phyloP scores from a whole-genome alignment of 768 basidiomycete species.

The Crassisporium funariophilum region DNA sequence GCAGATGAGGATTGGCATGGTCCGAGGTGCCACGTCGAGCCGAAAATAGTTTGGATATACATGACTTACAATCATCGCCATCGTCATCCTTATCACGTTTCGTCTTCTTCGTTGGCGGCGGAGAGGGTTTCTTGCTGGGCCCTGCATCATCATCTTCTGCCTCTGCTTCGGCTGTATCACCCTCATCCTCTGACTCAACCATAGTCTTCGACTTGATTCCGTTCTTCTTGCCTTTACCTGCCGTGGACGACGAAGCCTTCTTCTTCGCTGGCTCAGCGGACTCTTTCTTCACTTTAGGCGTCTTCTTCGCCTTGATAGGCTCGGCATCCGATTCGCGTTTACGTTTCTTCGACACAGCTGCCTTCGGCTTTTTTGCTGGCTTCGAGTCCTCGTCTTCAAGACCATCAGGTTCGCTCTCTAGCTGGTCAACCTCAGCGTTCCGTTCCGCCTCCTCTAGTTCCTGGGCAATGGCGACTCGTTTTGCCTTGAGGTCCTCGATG shows the following conservation, averaged over 20 bases:
- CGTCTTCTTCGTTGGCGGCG: constrained; percentile 66
- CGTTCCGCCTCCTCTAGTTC: constrained; percentile 48
- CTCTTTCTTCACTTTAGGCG: constrained; percentile 41
- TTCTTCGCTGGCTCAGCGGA: constrained; percentile 36
- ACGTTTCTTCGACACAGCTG: constrained; percentile 41
- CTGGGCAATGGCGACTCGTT: constrained; percentile 29
- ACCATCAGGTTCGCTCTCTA: constrained; percentile 55
- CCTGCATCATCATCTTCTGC: constrained; percentile 52
- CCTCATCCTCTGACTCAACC: constrained; percentile 73
- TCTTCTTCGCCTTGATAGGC: constrained; percentile 26
- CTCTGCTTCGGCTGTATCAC: constrained; percentile 44
- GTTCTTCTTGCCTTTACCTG: constrained; percentile 32
- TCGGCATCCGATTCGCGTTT: constrained; percentile 64
- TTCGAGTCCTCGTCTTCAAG: constrained; percentile 32
- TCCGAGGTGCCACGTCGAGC: not conserved
- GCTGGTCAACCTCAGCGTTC: constrained; percentile 68
- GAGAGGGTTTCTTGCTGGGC: constrained; percentile 54
- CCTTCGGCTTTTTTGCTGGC: constrained; percentile 37
- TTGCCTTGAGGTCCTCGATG: constrained; percentile 35
- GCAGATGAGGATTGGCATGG: not conserved
- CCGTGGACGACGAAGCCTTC: constrained; percentile 33
- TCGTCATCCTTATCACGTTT: constrained; percentile 64
- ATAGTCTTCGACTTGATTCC: constrained; percentile 50
- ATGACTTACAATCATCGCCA: constrained; percentile 59
- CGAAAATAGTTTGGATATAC: not conserved